Base-by-base conservation (phyloP, 768 basidiomycete genomes). In the Collybiopsis luxurians region DNA sequence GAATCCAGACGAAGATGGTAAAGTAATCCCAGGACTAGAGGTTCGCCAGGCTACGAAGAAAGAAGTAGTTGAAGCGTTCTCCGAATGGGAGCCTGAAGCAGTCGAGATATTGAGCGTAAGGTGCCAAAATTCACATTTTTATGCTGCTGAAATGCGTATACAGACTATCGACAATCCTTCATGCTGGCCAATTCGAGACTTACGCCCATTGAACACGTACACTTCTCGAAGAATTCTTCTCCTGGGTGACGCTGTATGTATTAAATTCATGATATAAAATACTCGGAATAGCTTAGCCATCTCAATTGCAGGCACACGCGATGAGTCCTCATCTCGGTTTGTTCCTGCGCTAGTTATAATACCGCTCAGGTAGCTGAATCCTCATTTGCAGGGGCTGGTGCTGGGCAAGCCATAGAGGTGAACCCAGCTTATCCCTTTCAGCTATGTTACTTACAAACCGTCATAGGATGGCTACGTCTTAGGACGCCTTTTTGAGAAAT, bases 51-150 rank as follows among this genome's bases (percentile, higher is more conserved):
- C 73, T 11, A 63, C 71, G 3, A 67, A 69, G 49, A 68, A 73
- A 17, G 79, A 82, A 53, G 10, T 80, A 1, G 49, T 73, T 12
- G 58, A 63, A 1, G 64, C 67, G 15, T 83, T 76, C 55, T 56
- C 61, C 17, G 65, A 67, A 23, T 79, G 82, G 68, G 80, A 83
- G 60, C 62, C 71, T 4, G 81, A 84, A 44, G 74, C 76, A 2
- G 69, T 73, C 54, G 69, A 70, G 0, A 56, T 84, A 11, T 53
- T 84, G n/a, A 64, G 75, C 64, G 83, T 80, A 53, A n/a, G 65
- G 63, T 13, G 6, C 28, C 6, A 24, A 17, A 26, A n/a, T 26
- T 26, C 4, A 36, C 17, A 1, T 15, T 57, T 26, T 7, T 24
- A 13, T 36, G 19, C 19, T 21, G 9, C 48, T 50, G 34, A 39